phyloP scores from a whole-genome alignment of 208 protist species.

The Acanthamoeba castellanii region DNA sequence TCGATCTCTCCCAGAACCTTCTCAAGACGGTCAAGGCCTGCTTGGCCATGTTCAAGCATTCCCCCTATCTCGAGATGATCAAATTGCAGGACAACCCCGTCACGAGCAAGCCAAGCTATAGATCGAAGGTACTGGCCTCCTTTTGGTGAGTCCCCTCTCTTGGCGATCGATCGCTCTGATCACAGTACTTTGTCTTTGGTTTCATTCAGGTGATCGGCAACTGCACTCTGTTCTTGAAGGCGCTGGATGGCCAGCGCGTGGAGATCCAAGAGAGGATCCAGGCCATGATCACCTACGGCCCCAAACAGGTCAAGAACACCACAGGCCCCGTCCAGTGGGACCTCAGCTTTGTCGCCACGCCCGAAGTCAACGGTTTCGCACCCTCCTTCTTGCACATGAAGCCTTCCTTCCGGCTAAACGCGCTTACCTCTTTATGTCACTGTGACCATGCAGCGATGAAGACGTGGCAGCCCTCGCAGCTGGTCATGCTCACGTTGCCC shows the following conservation, averaged over 20 bases:
- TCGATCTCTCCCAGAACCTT: conserved; percentile 48
- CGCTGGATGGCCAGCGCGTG: conserved; percentile 34
- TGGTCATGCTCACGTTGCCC: conserved; percentile 64
- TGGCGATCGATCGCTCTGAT: background rate
- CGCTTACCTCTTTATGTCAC: background rate
- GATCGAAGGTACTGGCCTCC: background rate
- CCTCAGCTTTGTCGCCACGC: conserved; percentile 41
- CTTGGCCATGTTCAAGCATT: conserved; percentile 57
- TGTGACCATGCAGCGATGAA: conserved; percentile 42
- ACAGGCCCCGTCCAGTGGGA: conserved; percentile 49
- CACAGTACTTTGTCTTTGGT: background rate
- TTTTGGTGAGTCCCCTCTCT: too few species aligned
- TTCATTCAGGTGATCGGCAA: conserved; percentile 49
- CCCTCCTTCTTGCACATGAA: background rate
- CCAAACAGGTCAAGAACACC: conserved; percentile 32
- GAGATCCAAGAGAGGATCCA: conserved; percentile 37
- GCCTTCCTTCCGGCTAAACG: background rate
- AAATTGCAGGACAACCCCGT: conserved; percentile 59
- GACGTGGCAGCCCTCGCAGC: conserved; percentile 44
- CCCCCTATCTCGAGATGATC: conserved; percentile 45
- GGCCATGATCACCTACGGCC: conserved; percentile 14
- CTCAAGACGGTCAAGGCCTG: conserved; percentile 49
- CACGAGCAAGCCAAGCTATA: conserved; percentile 3
- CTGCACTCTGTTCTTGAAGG: conserved; percentile 12
- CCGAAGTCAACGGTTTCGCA: conserved; percentile 24